Conservation (phyloP, 1,284 basidiomycete species). For the Ustilago tritici region DNA sequence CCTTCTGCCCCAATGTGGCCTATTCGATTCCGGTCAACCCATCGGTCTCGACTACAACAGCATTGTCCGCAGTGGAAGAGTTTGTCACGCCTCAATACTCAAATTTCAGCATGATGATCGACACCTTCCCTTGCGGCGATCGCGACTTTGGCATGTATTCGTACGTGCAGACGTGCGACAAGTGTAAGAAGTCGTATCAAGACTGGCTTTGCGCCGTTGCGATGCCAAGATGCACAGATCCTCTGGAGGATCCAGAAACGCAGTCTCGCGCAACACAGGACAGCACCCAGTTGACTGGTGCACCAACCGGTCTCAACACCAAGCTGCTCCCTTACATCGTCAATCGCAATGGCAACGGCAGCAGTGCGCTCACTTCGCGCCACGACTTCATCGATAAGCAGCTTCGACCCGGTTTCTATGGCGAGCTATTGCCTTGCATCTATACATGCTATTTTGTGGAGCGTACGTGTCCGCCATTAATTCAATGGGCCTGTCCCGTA, state of each 20-base stretch:
- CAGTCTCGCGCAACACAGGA: slow-evolving; percentile 58
- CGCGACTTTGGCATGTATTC: slow-evolving; percentile 69
- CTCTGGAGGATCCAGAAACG: slow-evolving; percentile 37
- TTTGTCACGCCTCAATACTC: slow-evolving; percentile 65
- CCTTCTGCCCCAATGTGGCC: slow-evolving; percentile 71
- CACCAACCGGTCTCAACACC: slow-evolving; percentile 54
- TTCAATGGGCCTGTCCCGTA: slow-evolving; percentile 63
- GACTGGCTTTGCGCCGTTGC: slow-evolving; percentile 70
- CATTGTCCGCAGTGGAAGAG: slow-evolving; percentile 64
- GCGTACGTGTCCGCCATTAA: slow-evolving; percentile 63
- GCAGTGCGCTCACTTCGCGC: slow-evolving; percentile 36
- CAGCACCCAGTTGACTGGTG: slow-evolving; percentile 55
- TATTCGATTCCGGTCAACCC: slow-evolving; percentile 70
- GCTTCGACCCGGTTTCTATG: slow-evolving; percentile 57
- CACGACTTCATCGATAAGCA: slow-evolving; percentile 61
- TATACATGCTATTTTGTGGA: slow-evolving; percentile 66
- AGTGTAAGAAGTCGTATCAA: slow-evolving; percentile 69
- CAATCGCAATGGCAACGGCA: slow-evolving; percentile 56
- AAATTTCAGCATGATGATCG: slow-evolving; percentile 70
- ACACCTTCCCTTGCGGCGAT: slow-evolving; percentile 70
- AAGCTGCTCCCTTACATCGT: slow-evolving; percentile 64
- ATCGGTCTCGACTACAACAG: slow-evolving; percentile 52
- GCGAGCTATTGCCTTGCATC: slow-evolving; percentile 67
- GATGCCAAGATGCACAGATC: slow-evolving; percentile 71
- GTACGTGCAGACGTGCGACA: slow-evolving; percentile 69